These are phyloP conservation scores for Verbena officinalis DNA, from an alignment of 257 asterid species.

Conservation along the genomic window DNA sequence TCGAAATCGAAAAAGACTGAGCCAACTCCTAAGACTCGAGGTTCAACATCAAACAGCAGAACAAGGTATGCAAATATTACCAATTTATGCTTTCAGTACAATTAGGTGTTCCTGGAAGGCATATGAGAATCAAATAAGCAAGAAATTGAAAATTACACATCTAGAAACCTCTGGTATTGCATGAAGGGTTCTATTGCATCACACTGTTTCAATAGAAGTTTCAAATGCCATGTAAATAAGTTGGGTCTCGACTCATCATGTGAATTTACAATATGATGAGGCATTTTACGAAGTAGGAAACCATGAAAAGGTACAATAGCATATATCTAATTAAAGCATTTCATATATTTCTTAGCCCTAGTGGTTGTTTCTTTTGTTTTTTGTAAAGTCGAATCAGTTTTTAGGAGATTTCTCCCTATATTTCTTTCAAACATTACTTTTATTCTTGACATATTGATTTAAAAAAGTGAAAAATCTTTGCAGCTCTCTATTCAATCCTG, in stretches of 20 bases:
- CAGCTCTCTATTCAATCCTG: conserved; percentile 76
- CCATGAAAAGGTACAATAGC: background rate
- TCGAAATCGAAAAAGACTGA: conserved; percentile 68
- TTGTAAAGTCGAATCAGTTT: background rate
- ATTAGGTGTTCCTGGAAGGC: conserved; percentile 3
- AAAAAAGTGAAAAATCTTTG: conserved; percentile 42
- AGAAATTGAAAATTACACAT: conserved; percentile 5
- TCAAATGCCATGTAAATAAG: conserved; percentile 3
- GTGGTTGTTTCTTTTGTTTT: background rate
- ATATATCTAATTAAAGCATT: conserved; percentile 5
- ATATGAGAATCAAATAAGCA: background rate
- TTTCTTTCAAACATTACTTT: background rate
- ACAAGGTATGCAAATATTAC: conserved; percentile 56
- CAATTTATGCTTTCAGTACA: conserved; percentile 2
- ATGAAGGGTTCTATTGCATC: conserved; percentile 1
- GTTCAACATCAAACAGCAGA: conserved; percentile 78
- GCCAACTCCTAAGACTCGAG: conserved; percentile 58
- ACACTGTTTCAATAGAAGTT: background rate
- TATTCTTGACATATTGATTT: conserved; percentile 19
- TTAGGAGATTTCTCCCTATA: conserved; percentile 13
- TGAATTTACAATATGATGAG: background rate
- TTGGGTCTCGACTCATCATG: background rate
- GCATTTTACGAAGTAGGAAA: conserved; percentile 1
- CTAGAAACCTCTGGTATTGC: background rate
- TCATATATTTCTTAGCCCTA: background rate